Evolutionary conservation across 257 asterid genomes (phyloP), one percentile per base, ranked within the genome.

Genomic region (Primulina eburnea): DNA sequence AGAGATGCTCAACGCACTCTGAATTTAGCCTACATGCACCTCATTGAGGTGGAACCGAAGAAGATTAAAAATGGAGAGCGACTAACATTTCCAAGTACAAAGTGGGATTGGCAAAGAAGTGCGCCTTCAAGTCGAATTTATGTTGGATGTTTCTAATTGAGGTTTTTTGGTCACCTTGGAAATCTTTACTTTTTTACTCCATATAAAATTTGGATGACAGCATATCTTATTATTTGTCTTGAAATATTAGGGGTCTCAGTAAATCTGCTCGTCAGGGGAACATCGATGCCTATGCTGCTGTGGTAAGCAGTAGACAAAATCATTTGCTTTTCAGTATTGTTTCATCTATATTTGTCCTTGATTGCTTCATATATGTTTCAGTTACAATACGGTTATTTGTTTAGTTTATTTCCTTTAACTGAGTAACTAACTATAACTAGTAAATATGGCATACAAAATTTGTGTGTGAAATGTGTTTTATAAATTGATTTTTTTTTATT

Each of bases 261-360:
- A 84, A 74, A 77, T 78, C 93, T 71, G 87, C 65, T 28, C 93
- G 90, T 14, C 80, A 76, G 57, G 90, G 80, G 76, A 81, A 62
- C 28, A 38, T 80, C 3, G 98, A 92, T 55, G 97, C 98, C n/a
- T 92, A 88, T 64, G 97, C 97, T 56, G 97, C 98, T 32, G 73
- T 82, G 95, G 97, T 90, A 71, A 68, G 85, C 47, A 50, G 71
- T 60, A 61, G 21, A 40, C 26, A 43, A 37, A 64, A 21, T 24
- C 20, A 4, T 33, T 62, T 21, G 14, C 30, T 67, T n/a, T 40
- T 26, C 33, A 37, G 24, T 67, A 50, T 57, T 57, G 2, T 68
- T 21, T 40, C 37, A 6, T 30, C 37, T 33, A 33, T 38, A 64
- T 38, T 18, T 29, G 5, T 52, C 35, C 50, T 62, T n/a, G 6